Evolutionary conservation across 306 rosid species (phyloP), one percentile per base, ranked within the genome.

Genomic region (Begonia loranthoides): DNA sequence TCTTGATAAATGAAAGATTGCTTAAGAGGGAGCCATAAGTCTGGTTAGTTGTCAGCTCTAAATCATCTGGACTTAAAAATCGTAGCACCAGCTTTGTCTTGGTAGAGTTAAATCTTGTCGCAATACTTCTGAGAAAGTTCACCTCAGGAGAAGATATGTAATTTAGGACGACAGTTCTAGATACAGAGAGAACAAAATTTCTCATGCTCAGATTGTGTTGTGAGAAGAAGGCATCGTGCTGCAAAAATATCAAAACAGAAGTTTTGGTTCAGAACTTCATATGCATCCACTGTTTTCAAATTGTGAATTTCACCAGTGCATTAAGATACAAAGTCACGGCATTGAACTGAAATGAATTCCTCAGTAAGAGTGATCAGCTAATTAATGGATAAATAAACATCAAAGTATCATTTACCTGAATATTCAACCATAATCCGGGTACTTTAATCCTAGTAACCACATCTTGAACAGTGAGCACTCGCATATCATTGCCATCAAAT

Each of bases 71-170:
- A 19, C 45, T 58, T 56, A 80, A 59, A 65, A 83, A 75, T 77
- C 77, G 78, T 64, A 82, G 70, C 45, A 92, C 64, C 72, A 92
- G 73, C 66, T 86, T 86, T 14, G 93, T 92, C 34, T 1, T 55
- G 52, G 46, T 77, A 10, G 73, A 82, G 58, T 72, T 72, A 66
- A 92, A 39, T 45, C 76, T 70, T 56, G 82, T 9, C 47, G 73
- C 50, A 54, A 92, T 75, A 57, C 93, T 51, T 52, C 62, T 83
- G 41, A 92, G 77, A 76, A 92, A 83, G 54, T 41, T 60, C 70
- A 76, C 79, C 79, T 92, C 96, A 1, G 96, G 88, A 15, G 99
- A 83, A 68, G 96, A 92, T 69, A 92, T 75, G 57, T 76, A 75
- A 49, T 40, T 76, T 67, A 80, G 36, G 51, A 12, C 15, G 21